Evolutionary conservation across 768 basidiomycete genomes (phyloP).

Genomic region (Scleroderma citrinum): DNA sequence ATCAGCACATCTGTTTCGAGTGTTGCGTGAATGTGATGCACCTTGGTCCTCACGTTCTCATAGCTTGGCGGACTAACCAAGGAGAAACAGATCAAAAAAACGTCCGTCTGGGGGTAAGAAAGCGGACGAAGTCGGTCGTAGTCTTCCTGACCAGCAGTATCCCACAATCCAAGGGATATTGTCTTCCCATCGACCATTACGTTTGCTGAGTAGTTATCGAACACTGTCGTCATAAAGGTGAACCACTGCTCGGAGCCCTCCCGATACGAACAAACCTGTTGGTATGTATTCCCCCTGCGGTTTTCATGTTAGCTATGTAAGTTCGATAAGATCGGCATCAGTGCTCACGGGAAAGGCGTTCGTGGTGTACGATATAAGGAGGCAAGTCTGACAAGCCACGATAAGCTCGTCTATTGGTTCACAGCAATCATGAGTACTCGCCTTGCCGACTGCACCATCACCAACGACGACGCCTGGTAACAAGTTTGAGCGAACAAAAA

Average conservation of each 20-base stretch:
- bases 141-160: constrained; percentile 99
- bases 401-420: constrained; percentile 8
- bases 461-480: constrained; percentile 90
- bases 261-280: constrained; percentile 50
- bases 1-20: constrained; percentile 8
- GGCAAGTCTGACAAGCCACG: constrained; percentile 68
- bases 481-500: constrained; percentile 25
- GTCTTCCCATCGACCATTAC: constrained; percentile 99
- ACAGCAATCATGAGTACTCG: constrained; percentile 26
- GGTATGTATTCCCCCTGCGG: constrained; percentile 92
- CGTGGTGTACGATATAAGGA: constrained; percentile 98
- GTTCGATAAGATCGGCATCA: constrained; percentile 10
- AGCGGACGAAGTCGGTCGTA: constrained; percentile 96
- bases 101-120: constrained; percentile 98
- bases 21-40: constrained; percentile 29
- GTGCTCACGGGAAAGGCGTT: constrained; percentile 87
- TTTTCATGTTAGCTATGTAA: constrained; percentile 12
- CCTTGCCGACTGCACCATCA: constrained; percentile 99
- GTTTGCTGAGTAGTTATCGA: constrained; percentile 98
- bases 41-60: constrained; percentile 98
- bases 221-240: constrained; percentile 47
- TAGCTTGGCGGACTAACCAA: constrained; percentile 97
- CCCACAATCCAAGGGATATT: constrained; percentile 97
- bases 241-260: background rate
- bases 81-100: constrained; percentile 99